Percentiles rank a stretch among this genome's conserved stretches.
These are phyloP conservation scores for Magnolia officinalis DNA, from an alignment of 164 flowering plant species.

Conservation along the genomic window DNA sequence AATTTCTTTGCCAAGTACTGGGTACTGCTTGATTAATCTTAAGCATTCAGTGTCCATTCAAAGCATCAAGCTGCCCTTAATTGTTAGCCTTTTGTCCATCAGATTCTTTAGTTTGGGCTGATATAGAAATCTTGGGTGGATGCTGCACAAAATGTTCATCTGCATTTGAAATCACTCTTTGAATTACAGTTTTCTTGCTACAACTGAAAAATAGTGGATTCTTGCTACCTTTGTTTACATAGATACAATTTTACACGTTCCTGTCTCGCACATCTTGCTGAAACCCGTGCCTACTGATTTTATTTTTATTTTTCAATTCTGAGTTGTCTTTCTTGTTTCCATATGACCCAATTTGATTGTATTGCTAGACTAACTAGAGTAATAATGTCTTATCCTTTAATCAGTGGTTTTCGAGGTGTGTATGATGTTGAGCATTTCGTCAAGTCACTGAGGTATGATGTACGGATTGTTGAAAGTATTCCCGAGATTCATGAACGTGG, in stretches of 20 bases:
- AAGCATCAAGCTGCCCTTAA: not conserved
- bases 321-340: not conserved
- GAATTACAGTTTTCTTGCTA: not conserved
- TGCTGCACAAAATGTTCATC: not conserved
- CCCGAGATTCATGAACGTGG: constrained; percentile 77
- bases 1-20: too few relatives aligned
- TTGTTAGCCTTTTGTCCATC: not conserved
- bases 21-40: too few relatives aligned
- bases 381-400: constrained; percentile 6
- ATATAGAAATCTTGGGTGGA: not conserved
- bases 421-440: constrained; percentile 96
- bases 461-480: constrained; percentile 72
- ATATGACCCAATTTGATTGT: not conserved
- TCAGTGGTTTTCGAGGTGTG: constrained; percentile 90
- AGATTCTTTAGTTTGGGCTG: not conserved
- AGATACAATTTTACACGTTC: too few relatives aligned
- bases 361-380: not conserved
- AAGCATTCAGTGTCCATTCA: not conserved
- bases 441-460: constrained; percentile 69
- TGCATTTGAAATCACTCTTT: not conserved
- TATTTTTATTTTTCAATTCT: not conserved
- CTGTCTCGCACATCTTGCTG: too few relatives aligned
- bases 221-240: not conserved
- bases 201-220: not conserved
- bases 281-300: too few relatives aligned